These are phyloP conservation scores for Geranium incanum DNA, from an alignment of 441 rosid genomes.

Conservation along the genomic window DNA sequence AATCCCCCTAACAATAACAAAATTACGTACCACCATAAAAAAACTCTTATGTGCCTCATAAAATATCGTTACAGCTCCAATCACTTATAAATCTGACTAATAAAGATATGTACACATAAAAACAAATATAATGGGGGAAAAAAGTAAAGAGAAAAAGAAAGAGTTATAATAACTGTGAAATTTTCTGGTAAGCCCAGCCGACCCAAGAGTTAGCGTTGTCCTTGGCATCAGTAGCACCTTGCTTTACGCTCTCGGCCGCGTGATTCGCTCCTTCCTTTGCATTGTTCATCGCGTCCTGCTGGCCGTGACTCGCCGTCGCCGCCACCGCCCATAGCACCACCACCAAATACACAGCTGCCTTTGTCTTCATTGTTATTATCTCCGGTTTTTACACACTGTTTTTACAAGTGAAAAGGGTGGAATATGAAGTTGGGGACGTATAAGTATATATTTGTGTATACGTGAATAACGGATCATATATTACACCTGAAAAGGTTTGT, in stretches of 20 bases:
- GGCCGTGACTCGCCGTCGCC: not conserved
- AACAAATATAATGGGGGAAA: too few relatives aligned
- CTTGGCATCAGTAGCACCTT: not conserved
- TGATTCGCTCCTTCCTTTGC: too few relatives aligned
- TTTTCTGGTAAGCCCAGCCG: not conserved
- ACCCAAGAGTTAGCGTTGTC: not conserved
- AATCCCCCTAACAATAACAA: not conserved
- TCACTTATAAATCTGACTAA: not conserved
- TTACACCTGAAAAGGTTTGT: too few relatives aligned
- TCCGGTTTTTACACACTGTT: not conserved
- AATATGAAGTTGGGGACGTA: too few relatives aligned
- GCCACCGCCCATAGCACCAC: not conserved
- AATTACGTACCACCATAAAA: not conserved
- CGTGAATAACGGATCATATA: too few relatives aligned
- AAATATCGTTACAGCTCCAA: too few relatives aligned
- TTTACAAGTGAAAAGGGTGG: too few relatives aligned
- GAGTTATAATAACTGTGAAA: not conserved
- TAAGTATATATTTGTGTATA: too few relatives aligned
- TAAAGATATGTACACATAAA: not conserved
- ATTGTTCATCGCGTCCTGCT: too few relatives aligned
- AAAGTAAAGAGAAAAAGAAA: not conserved
- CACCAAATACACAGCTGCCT: not conserved
- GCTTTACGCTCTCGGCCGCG: not conserved
- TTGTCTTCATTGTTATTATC: not conserved
- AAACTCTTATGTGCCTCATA: too few relatives aligned